phyloP scores from a whole-genome alignment of 192 early-diverging fungal genomes.

The Gryganskiella cystojenkinii region DNA sequence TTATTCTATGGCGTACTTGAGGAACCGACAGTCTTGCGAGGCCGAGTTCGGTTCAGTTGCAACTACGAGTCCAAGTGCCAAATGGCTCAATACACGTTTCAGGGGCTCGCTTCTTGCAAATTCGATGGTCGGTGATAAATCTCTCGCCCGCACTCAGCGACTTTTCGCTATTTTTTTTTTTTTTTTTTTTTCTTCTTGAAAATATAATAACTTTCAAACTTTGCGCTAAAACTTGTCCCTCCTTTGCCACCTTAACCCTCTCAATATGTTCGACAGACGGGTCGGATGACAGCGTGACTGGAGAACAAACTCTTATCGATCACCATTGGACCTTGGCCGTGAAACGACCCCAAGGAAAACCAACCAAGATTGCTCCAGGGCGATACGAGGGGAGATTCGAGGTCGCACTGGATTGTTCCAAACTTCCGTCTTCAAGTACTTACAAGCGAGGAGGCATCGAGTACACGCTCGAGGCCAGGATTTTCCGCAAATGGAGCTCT shows the following conservation, averaged over 20 bases:
- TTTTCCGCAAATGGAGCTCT: slow-evolving; percentile 11
- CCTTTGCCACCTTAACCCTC: neutral
- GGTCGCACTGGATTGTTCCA: neutral
- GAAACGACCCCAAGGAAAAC: neutral
- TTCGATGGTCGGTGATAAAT: slow-evolving; percentile 6
- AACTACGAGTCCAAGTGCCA: slow-evolving; percentile 31
- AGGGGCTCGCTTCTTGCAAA: neutral
- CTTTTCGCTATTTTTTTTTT: neutral
- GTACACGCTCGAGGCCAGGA: slow-evolving; percentile 1
- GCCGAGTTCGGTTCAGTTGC: slow-evolving; percentile 11
- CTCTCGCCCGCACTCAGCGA: neutral
- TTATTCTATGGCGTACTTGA: slow-evolving; percentile 14
- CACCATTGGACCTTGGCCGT: slow-evolving; percentile 1
- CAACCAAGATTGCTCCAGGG: slow-evolving; percentile 9
- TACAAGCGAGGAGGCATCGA: neutral
- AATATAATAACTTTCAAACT: too few species aligned
- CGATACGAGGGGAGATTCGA: slow-evolving; percentile 9
- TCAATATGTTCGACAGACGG: too few species aligned
- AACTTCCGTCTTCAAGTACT: slow-evolving; percentile 2
- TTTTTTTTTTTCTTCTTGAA: too few species aligned
- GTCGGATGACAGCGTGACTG: neutral
- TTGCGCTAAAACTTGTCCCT: neutral
- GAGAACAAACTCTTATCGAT: neutral
- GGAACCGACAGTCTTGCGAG: neutral
- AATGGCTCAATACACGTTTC: neutral